Evolutionary conservation across 139 green algal species (phyloP).

Genomic region (Chlamydomonas applanata): DNA sequence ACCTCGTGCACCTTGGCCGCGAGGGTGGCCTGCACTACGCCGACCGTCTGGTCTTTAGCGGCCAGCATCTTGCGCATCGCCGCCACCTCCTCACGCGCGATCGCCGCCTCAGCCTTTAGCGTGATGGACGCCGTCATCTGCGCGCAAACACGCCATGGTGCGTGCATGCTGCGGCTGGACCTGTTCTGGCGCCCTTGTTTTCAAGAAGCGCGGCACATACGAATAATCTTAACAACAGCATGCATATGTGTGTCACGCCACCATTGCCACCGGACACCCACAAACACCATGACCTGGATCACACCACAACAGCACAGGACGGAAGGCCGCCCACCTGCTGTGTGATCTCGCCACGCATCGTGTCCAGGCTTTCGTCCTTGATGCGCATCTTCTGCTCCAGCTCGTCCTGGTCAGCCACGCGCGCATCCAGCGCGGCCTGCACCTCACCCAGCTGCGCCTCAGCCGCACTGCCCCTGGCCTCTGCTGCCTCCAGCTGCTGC

Average conservation of each 20-base stretch:
- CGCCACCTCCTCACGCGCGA: conserved; percentile 2
- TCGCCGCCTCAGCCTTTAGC: neutral
- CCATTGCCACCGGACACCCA: too few relatives aligned
- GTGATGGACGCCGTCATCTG: neutral
- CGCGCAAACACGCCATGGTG: neutral
- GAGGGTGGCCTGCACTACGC: neutral
- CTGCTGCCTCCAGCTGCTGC: neutral
- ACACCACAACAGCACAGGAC: too few relatives aligned
- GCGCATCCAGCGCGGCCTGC: neutral
- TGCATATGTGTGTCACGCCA: too few relatives aligned
- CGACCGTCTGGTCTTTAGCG: neutral
- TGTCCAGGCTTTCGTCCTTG: conserved; percentile 8
- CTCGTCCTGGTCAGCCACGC: neutral
- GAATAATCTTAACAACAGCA: too few relatives aligned
- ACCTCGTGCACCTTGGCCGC: conserved; percentile 9
- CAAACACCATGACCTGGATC: too few relatives aligned
- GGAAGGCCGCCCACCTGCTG: neutral
- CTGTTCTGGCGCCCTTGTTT: too few relatives aligned
- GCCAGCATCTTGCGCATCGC: neutral
- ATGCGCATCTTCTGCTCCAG: neutral
- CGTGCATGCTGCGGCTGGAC: too few relatives aligned
- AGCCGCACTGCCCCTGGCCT: neutral
- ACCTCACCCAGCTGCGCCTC: neutral
- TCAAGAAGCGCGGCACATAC: too few relatives aligned
- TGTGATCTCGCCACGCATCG: neutral